Conservation (phyloP, 1,284 basidiomycete species). For the Ustilago shanxiensis region DNA sequence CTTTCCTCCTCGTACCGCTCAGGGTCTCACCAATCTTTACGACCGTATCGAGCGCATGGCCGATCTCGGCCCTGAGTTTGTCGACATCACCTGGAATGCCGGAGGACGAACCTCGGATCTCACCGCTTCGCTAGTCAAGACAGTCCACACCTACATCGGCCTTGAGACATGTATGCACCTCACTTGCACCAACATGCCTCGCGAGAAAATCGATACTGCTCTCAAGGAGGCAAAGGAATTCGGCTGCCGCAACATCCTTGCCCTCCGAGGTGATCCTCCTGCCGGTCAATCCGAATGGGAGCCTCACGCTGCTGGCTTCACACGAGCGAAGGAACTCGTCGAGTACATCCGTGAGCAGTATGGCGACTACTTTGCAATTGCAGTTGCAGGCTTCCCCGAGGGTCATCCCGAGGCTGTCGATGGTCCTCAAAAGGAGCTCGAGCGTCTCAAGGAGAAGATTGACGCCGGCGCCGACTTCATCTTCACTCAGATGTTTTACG, state of each 20-base stretch:
- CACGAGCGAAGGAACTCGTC: constrained; percentile 66
- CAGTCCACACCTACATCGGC: constrained; percentile 72
- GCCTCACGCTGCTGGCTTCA: constrained; percentile 66
- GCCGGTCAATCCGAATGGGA: constrained; percentile 73
- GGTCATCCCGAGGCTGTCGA: constrained; percentile 73
- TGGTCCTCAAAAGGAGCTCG: constrained; percentile 77
- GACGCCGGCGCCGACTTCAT: constrained; percentile 89
- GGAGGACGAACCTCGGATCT: constrained; percentile 82
- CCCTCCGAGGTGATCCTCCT: constrained; percentile 79
- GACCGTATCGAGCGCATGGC: constrained; percentile 99
- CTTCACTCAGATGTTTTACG: constrained; percentile 97
- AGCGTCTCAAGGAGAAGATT: constrained; percentile 87
- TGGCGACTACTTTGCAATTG: constrained; percentile 69
- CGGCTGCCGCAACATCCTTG: constrained; percentile 94
- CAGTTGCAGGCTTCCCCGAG: constrained; percentile 74
- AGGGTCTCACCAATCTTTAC: constrained; percentile 74
- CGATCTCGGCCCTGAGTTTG: constrained; percentile 92
- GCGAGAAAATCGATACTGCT: constrained; percentile 91
- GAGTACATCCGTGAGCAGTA: constrained; percentile 66
- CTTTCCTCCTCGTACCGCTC: constrained; percentile 93
- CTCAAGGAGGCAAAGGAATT: constrained; percentile 89
- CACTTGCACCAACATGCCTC: constrained; percentile 77
- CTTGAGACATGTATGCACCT: constrained; percentile 70
- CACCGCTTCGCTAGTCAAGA: constrained; percentile 85
- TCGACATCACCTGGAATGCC: constrained; percentile 99